These are phyloP conservation scores for Tanacetum coccineum DNA, from an alignment of 129 eudicot genomes.

Conservation along the genomic window DNA sequence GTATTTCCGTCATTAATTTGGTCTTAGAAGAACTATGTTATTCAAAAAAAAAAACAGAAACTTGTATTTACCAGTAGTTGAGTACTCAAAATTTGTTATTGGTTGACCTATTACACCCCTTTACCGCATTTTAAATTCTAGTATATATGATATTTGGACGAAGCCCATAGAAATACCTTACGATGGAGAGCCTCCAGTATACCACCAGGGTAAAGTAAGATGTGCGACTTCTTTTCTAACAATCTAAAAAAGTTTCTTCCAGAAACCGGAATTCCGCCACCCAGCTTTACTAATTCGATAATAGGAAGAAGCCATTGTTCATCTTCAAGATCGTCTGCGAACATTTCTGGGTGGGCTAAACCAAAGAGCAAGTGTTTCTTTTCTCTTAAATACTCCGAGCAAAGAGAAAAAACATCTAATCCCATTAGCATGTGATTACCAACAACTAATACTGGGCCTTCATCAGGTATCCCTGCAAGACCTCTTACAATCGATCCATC, in stretches of 20 bases:
- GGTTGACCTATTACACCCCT: too few relatives aligned
- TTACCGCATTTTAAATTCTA: background rate
- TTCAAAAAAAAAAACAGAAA: too few relatives aligned
- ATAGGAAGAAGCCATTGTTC: conserved; percentile 10
- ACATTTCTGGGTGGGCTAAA: conserved; percentile 30
- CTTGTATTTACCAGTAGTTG: too few relatives aligned
- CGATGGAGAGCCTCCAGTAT: conserved; percentile 31
- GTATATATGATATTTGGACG: background rate
- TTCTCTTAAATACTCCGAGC: conserved; percentile 54
- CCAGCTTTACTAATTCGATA: conserved; percentile 17
- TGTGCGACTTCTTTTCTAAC: conserved; percentile 23
- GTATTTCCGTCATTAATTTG: too few relatives aligned
- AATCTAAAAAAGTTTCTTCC: conserved; percentile 24
- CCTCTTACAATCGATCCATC: conserved; percentile 85
- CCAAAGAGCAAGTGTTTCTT: conserved; percentile 38
- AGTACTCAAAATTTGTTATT: too few relatives aligned
- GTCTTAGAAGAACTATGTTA: too few relatives aligned
- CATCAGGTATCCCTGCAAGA: conserved; percentile 68
- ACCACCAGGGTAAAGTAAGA: conserved; percentile 38
- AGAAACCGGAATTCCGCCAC: conserved; percentile 31
- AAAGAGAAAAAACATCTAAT: conserved; percentile 46
- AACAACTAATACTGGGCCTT: conserved; percentile 82
- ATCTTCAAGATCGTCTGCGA: background rate
- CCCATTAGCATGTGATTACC: conserved; percentile 89
- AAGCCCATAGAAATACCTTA: conserved; percentile 10